Conservation (phyloP, 192 early-diverging fungal species). For the Dimargaris xerosporica region DNA sequence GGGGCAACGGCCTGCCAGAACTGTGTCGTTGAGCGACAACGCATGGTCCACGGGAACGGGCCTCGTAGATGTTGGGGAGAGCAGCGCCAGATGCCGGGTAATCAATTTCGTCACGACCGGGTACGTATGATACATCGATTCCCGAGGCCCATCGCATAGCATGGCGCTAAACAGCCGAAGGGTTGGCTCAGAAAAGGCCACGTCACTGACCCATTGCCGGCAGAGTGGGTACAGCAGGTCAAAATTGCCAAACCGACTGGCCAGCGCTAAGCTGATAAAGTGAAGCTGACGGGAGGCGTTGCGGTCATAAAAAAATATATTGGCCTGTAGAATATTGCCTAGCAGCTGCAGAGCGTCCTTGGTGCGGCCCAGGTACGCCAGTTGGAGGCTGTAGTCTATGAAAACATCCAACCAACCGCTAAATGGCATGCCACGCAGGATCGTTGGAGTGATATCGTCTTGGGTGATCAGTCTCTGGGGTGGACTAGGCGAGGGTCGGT, state of each 20-base stretch:
- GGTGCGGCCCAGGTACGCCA: slow-evolving; percentile 15
- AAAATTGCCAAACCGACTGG: slow-evolving; percentile 9
- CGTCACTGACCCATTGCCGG: not conserved
- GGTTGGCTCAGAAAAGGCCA: not conserved
- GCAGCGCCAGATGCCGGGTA: not conserved
- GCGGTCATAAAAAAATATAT: slow-evolving; percentile 15
- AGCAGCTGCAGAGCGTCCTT: slow-evolving; percentile 20
- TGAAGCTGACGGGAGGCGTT: slow-evolving; percentile 14
- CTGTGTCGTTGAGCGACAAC: not conserved
- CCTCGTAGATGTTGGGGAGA: not conserved
- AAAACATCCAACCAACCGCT: slow-evolving; percentile 27
- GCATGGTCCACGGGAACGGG: not conserved
- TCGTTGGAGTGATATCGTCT: slow-evolving; percentile 13
- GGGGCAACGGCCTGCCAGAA: not conserved
- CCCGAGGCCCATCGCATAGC: not conserved
- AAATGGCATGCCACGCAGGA: slow-evolving; percentile 27
- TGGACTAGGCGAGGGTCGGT: not conserved
- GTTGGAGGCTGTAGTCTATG: slow-evolving; percentile 22
- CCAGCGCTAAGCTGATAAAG: slow-evolving; percentile 17
- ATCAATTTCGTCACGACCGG: not conserved
- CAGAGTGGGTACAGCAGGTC: slow-evolving; percentile 15
- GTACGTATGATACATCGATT: not conserved
- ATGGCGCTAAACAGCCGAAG: not conserved
- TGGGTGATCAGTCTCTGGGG: not conserved
- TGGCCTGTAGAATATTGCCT: slow-evolving; percentile 20